A percentile compares a stretch with the other conserved stretches of the same genome.
These are phyloP conservation scores for Trypanosoma mega DNA, from an alignment of 208 protist species.

Conservation along the genomic window DNA sequence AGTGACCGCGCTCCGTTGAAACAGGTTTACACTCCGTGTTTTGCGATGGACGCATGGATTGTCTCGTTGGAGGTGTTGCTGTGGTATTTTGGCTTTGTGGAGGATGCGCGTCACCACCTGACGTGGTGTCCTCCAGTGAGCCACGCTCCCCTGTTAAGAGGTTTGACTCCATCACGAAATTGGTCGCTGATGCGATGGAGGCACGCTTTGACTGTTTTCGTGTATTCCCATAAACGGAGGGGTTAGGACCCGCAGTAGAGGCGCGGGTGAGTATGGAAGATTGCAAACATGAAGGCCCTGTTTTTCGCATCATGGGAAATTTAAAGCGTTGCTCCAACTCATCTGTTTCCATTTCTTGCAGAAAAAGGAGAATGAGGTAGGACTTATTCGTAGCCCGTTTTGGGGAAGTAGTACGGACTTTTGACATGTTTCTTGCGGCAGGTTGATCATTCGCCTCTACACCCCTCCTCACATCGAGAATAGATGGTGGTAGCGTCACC, in stretches of 20 bases:
- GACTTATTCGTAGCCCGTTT: not conserved
- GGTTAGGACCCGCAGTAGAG: no score
- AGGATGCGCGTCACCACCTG: no score
- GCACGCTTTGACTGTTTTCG: no score
- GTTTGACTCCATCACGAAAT: no score
- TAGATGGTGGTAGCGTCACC: not conserved
- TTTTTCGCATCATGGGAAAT: not conserved
- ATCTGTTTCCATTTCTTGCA: not conserved
- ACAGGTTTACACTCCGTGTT: no score
- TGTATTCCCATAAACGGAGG: no score
- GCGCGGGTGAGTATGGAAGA: no score
- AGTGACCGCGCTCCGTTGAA: conserved; percentile 27
- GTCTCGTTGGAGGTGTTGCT: not conserved
- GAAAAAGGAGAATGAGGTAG: not conserved
- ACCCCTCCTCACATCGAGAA: conserved; percentile 8
- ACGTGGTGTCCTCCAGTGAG: no score
- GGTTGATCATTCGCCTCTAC: not conserved
- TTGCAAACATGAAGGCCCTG: not conserved
- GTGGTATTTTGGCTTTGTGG: not conserved
- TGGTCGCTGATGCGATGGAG: no score
- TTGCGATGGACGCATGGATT: conserved; percentile 5
- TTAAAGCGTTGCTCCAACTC: not conserved
- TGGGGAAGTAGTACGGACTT: no score
- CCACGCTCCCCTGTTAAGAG: no score
- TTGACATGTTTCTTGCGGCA: not conserved